Percentiles rank a stretch among this genome's conserved stretches.
phyloP scores from a whole-genome alignment of 2,329 filamentous ascomycete genomes.

The Penicillium sp. region DNA sequence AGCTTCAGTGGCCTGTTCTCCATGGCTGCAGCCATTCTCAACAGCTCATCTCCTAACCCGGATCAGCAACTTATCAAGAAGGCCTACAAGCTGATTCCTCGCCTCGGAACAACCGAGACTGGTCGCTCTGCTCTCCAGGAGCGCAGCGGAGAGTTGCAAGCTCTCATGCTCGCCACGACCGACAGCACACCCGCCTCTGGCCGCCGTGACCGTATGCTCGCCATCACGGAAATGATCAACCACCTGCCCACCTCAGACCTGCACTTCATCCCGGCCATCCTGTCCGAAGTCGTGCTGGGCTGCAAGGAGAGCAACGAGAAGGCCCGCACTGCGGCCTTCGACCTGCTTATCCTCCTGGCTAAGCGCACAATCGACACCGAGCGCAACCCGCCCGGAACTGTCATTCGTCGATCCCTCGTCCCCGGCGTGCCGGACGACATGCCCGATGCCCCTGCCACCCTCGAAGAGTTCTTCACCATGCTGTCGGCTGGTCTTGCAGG shows the following conservation, averaged over 20 bases:
- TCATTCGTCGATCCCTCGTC: constrained; percentile 86
- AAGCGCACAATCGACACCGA: constrained; percentile 73
- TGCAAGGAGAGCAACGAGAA: constrained; percentile 98
- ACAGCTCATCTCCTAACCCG: constrained; percentile 52
- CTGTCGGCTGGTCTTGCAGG: constrained; percentile 92
- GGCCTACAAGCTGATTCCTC: constrained; percentile 95
- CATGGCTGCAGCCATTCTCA: constrained; percentile 80
- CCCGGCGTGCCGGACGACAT: constrained; percentile 83
- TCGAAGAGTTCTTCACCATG: constrained; percentile 99
- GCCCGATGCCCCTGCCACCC: constrained; percentile 72
- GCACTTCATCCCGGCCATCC: constrained; percentile 87
- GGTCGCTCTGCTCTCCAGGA: constrained; percentile 76
- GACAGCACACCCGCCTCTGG: constrained; percentile 87
- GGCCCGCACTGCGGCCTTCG: constrained; percentile 84
- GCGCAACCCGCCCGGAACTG: constrained; percentile 56
- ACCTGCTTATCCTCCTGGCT: constrained; percentile 85
- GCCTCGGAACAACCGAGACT: constrained; percentile 77
- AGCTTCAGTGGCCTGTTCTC: constrained; percentile 84
- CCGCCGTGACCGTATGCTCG: constrained; percentile 79
- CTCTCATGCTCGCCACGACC: constrained; percentile 74
- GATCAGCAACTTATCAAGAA: constrained; percentile 98
- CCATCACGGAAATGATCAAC: constrained; percentile 77
- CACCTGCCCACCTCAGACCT: constrained; percentile 76
- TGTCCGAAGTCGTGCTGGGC: constrained; percentile 92
- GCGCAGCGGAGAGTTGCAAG: constrained; percentile 76